These are phyloP conservation scores for Oryza brachyantha DNA, from an alignment of 176 grass and related monocot genomes.

Conservation along the genomic window DNA sequence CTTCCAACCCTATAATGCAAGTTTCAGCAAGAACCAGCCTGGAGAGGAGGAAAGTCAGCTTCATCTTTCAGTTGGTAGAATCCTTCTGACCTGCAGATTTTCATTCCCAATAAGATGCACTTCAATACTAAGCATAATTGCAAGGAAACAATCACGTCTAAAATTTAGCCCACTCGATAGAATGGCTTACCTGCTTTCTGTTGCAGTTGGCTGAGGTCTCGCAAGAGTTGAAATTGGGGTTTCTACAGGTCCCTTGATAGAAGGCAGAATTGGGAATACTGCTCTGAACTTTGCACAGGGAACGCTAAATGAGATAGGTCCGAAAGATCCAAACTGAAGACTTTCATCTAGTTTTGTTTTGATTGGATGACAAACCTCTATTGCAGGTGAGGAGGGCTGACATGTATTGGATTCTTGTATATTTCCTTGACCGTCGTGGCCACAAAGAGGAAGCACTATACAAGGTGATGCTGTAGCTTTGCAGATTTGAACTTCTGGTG, in stretches of 20 bases:
- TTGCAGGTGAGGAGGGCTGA: neutral
- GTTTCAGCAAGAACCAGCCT: neutral
- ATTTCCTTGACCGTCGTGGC: constrained; percentile 6
- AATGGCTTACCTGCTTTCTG: constrained; percentile 28
- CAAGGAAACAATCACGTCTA: neutral
- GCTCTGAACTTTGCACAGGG: neutral
- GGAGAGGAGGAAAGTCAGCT: constrained; percentile 67
- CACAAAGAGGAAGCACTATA: neutral
- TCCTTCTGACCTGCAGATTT: constrained; percentile 38
- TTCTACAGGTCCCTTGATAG: constrained; percentile 4
- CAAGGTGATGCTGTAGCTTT: neutral
- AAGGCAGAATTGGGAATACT: constrained; percentile 12
- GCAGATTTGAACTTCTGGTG: neutral
- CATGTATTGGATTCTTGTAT: neutral
- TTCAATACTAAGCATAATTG: neutral
- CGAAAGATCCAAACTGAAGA: constrained; percentile 44
- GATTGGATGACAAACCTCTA: neutral
- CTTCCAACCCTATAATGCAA: neutral
- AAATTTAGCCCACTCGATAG: neutral
- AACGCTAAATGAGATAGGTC: constrained; percentile 26
- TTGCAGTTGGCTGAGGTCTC: neutral
- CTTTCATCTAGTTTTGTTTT: neutral
- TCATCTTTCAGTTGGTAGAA: constrained; percentile 51
- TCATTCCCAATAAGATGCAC: neutral
- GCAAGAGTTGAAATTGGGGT: neutral